Conservation (phyloP, 2,329 filamentous ascomycete species). For the Penicillium rolfsii region DNA sequence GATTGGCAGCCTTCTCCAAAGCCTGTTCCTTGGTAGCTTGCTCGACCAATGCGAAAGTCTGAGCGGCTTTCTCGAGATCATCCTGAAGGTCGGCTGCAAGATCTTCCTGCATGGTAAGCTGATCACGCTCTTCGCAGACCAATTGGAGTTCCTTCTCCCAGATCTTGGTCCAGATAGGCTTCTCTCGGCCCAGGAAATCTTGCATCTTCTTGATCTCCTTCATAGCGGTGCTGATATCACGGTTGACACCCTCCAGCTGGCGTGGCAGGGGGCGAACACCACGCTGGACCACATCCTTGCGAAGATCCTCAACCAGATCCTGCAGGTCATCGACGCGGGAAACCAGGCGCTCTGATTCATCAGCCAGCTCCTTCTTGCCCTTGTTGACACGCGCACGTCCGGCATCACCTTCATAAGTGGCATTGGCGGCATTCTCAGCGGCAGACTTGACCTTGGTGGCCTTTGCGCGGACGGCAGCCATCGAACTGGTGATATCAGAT, state of each 20-base stretch:
- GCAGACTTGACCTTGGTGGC: constrained; percentile 77
- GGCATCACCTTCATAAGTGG: constrained; percentile 73
- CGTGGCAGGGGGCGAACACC: constrained; percentile 89
- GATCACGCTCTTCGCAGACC: constrained; percentile 92
- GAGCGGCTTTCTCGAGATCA: constrained; percentile 89
- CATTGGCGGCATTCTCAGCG: constrained; percentile 71
- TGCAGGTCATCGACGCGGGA: constrained; percentile 95
- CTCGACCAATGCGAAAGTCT: constrained; percentile 93
- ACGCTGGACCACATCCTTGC: constrained; percentile 92
- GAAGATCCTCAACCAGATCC: constrained; percentile 92
- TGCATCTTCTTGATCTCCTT: constrained; percentile 93
- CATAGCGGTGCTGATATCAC: constrained; percentile 79
- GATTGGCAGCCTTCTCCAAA: constrained; percentile 62
- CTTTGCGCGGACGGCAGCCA: constrained; percentile 80
- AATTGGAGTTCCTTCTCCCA: constrained; percentile 98
- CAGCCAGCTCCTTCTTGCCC: constrained; percentile 83
- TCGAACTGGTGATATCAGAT: constrained; percentile 83
- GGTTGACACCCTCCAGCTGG: constrained; percentile 85
- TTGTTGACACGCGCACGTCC: constrained; percentile 82
- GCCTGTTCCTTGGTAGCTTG: constrained; percentile 97
- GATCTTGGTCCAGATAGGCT: constrained; percentile 97
- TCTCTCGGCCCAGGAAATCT: constrained; percentile 87
- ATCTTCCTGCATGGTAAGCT: constrained; percentile 95
- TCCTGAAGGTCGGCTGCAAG: constrained; percentile 89
- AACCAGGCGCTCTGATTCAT: constrained; percentile 88